Percentiles rank a stretch among this genome's conserved stretches.
These are phyloP conservation scores for Elsinoe perseae DNA, from an alignment of 2,329 filamentous ascomycete genomes.

Conservation along the genomic window DNA sequence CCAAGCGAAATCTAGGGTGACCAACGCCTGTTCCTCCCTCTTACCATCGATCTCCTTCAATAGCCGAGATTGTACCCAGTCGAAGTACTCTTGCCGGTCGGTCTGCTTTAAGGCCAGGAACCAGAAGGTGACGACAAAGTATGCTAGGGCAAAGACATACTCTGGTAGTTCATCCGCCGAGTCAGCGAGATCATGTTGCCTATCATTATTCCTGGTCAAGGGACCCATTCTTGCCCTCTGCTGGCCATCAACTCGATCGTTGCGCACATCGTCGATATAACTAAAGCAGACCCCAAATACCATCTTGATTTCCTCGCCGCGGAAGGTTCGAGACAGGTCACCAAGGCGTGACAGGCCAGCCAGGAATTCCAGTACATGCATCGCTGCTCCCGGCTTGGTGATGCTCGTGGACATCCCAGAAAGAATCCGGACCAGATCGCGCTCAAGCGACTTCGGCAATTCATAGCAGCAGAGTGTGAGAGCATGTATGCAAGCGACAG, in stretches of 20 bases:
- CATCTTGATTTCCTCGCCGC: slow-evolving; percentile 84
- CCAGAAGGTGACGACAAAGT: slow-evolving; percentile 95
- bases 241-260: slow-evolving; percentile 38
- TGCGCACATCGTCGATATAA: slow-evolving; percentile 78
- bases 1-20: slow-evolving; percentile 93
- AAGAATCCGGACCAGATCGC: slow-evolving; percentile 74
- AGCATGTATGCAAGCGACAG: slow-evolving; percentile 89
- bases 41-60: slow-evolving; percentile 63
- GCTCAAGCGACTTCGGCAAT: slow-evolving; percentile 77
- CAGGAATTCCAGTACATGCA: slow-evolving; percentile 95
- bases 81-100: slow-evolving; percentile 86
- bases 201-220: slow-evolving; percentile 33
- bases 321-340: slow-evolving; percentile 77
- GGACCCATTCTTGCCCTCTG: slow-evolving; percentile 12
- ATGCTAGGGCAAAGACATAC: slow-evolving; percentile 88
- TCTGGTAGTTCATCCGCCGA: slow-evolving; percentile 70
- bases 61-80: slow-evolving; percentile 29
- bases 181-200: slow-evolving; percentile 23
- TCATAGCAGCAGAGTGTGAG: slow-evolving; percentile 93
- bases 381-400: slow-evolving; percentile 81
- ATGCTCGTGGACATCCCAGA: slow-evolving; percentile 95
- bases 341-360: slow-evolving; percentile 78
- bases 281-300: slow-evolving; percentile 94
- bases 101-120: slow-evolving; percentile 81
- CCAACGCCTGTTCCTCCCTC: slow-evolving; percentile 85